Conservation (phyloP, 768 basidiomycete species). For the Boletus reticuloceps region DNA sequence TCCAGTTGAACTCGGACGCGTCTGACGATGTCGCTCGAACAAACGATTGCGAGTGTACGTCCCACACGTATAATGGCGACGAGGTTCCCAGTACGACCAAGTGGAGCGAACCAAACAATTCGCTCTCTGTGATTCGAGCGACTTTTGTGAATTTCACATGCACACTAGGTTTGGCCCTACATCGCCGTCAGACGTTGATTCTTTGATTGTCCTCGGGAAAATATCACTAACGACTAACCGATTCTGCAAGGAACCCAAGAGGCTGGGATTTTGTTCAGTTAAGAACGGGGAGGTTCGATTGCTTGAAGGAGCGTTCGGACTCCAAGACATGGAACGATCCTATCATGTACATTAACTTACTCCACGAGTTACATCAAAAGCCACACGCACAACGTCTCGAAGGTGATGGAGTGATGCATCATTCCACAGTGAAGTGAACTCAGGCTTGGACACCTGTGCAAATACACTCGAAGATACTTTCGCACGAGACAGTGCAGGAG, state of each 20-base stretch:
- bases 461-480: not conserved
- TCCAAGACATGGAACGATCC: slow-evolving; percentile 64
- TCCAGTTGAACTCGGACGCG: slow-evolving; percentile 39
- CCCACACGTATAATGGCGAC: slow-evolving; percentile 66
- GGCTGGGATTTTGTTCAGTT: slow-evolving; percentile 58
- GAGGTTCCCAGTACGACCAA: slow-evolving; percentile 64
- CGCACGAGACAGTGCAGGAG: not conserved
- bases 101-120: slow-evolving; percentile 53
- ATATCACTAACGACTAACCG: slow-evolving; percentile 41
- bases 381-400: slow-evolving; percentile 14
- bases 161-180: slow-evolving; percentile 50
- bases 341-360: slow-evolving; percentile 19
- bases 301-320: slow-evolving; percentile 38
- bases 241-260: slow-evolving; percentile 57
- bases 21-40: slow-evolving; percentile 39
- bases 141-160: slow-evolving; percentile 36
- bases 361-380: not conserved
- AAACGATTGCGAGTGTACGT: slow-evolving; percentile 54
- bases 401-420: slow-evolving; percentile 8
- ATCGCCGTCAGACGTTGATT: slow-evolving; percentile 1
- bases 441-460: not conserved
- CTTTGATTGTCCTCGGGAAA: not conserved
- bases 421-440: slow-evolving; percentile 17
- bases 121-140: slow-evolving; percentile 44
- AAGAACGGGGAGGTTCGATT: slow-evolving; percentile 54